phyloP scores from a whole-genome alignment of 2,329 filamentous ascomycete species.

The Aspergillus oerlinghausenensis region DNA sequence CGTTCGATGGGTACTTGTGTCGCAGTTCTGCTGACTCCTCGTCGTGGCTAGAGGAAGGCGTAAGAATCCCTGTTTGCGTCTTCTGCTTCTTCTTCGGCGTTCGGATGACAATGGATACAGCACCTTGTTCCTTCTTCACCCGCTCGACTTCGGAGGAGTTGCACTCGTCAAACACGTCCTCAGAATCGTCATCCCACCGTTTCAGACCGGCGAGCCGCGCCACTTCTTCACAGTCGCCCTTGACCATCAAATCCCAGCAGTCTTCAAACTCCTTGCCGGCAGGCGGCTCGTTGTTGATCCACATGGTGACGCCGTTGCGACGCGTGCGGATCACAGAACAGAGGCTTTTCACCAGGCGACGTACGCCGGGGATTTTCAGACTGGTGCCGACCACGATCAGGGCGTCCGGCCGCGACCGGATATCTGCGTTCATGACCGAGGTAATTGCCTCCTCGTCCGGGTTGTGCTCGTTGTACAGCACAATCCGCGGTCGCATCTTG shows the following conservation, averaged over 20 bases:
- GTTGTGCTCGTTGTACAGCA: constrained; percentile 95
- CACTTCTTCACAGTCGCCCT: constrained; percentile 82
- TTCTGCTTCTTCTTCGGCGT: constrained; percentile 35
- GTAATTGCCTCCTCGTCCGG: constrained; percentile 96
- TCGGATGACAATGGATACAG: constrained; percentile 37
- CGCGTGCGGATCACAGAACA: constrained; percentile 79
- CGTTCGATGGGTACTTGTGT: constrained; percentile 16
- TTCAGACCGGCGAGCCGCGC: constrained; percentile 65
- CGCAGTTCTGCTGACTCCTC: constrained; percentile 23
- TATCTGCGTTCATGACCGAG: constrained; percentile 78
- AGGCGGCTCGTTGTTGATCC: constrained; percentile 89
- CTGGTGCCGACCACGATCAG: constrained; percentile 94
- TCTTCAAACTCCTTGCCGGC: constrained; percentile 80
- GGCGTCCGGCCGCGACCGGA: constrained; percentile 81
- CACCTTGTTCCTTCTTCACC: constrained; percentile 35
- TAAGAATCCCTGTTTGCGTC: constrained; percentile 34
- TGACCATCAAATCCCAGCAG: constrained; percentile 88
- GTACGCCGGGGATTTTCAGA: constrained; percentile 88
- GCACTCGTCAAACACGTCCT: constrained; percentile 41
- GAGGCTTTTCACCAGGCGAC: constrained; percentile 84
- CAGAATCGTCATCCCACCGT: constrained; percentile 51
- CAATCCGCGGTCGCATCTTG: constrained; percentile 82
- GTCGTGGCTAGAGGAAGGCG: constrained; percentile 41
- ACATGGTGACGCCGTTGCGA: constrained; percentile 75
- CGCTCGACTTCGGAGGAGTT: constrained; percentile 43